Evolutionary conservation across 202 grass and related monocot genomes (phyloP), one percentile per base, ranked within the genome.

Genomic region (Zoysia matrella): DNA sequence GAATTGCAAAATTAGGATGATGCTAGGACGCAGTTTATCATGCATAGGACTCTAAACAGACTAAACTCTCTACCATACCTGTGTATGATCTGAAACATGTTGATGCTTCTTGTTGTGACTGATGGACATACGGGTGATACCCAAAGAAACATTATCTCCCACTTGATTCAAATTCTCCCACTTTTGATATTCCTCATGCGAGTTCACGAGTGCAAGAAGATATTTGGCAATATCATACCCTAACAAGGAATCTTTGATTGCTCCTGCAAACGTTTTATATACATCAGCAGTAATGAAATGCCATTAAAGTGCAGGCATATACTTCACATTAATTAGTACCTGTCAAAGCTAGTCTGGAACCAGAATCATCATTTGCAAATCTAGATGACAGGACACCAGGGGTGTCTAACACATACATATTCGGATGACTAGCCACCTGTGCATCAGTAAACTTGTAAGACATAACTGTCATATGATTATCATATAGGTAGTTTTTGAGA

Each of bases 1-100:
- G 61, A 13, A 69, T n/a, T 56, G 43, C 49, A 8, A 76, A 55
- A 15, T 44, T 70, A 22, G 16, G 52, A 43, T 49, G 45, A 46
- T 46, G 5, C 45, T 46, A 46, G 45, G 45, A 3, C 5, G 45
- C 45, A 22, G 22, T 22, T 22, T 22, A 22, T 22, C 22, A 22
- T 22, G 22, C 22, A 22, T 22, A 22, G 22, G 22, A 22, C 22
- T 22, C 22, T 22, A 22, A 22, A 22, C 22, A 22, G 22, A 22
- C 22, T 22, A 22, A 22, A 22, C 22, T 22, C 22, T 22, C 22
- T 22, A 22, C 45, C 45, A 46, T 43, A 95, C 90, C 78, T 95
- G 87, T 39, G 88, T 95, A 82, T 92, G 90, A 90, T 95, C 93
- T 55, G 93, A 95, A 70, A 84, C 39, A 87, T 90, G 77, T 79